Percentiles rank a stretch among this genome's conserved stretches.
Conservation (phyloP, 2,329 filamentous ascomycete genomes). For the Penicillium sp. region DNA sequence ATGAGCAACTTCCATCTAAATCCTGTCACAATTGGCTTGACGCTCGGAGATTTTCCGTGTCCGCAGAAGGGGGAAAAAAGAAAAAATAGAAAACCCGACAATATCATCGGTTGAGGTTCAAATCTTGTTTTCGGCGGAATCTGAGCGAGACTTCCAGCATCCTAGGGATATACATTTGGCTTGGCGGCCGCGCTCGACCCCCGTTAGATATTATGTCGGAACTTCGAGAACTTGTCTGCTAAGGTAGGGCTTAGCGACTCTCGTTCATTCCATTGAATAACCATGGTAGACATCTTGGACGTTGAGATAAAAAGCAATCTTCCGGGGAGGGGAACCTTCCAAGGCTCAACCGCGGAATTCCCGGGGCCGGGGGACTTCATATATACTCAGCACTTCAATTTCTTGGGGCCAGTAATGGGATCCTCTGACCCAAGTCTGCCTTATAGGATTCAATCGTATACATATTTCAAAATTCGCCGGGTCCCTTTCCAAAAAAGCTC, state of each 20-base stretch:
- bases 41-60: not conserved
- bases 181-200: not conserved
- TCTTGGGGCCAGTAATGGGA: not conserved
- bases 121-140: not conserved
- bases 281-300: not conserved
- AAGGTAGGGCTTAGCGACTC: not conserved
- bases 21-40: not conserved
- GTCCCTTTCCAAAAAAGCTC: slow-evolving; percentile 27
- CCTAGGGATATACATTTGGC: not conserved
- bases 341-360: not conserved
- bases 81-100: too few species aligned
- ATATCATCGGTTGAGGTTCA: not conserved
- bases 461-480: slow-evolving; percentile 11
- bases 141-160: not conserved
- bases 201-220: not conserved
- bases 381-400: not conserved
- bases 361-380: not conserved
- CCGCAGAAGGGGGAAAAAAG: not conserved
- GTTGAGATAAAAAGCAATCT: not conserved
- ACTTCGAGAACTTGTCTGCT: not conserved
- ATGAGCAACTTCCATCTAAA: not conserved
- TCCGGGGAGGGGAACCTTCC: not conserved
- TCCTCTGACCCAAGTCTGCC: not conserved
- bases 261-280: accelerated
- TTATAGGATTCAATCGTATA: not conserved